phyloP scores from a whole-genome alignment of 2,329 filamentous ascomycete genomes.

The Tolypocladium sp. region DNA sequence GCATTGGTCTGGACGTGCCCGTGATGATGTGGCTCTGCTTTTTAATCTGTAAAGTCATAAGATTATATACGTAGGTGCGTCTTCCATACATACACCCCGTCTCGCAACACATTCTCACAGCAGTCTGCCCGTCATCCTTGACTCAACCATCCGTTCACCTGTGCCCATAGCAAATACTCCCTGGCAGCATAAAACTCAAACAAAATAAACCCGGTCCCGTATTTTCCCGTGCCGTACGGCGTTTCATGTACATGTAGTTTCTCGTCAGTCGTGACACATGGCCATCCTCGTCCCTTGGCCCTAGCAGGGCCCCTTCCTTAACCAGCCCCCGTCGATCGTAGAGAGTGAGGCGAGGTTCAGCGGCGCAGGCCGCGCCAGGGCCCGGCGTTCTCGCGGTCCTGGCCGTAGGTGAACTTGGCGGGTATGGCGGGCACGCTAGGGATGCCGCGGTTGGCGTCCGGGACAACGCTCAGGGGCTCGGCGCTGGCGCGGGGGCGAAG shows the following conservation, averaged over 20 bases:
- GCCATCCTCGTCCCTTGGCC: background rate
- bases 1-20: background rate
- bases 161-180: background rate
- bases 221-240: background rate
- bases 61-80: background rate
- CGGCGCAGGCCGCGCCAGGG: conserved; percentile 20
- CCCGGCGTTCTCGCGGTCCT: conserved; percentile 23
- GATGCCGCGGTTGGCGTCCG: conserved; percentile 37
- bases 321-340: background rate
- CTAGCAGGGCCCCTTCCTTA: too few species aligned
- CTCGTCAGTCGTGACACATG: background rate
- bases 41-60: background rate
- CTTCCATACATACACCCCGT: background rate
- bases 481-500: background rate
- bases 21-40: background rate
- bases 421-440: conserved; percentile 35
- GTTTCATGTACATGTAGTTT: background rate
- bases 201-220: background rate
- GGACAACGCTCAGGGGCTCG: conserved; percentile 28
- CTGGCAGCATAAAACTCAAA: background rate
- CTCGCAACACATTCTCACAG: background rate
- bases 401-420: conserved; percentile 26
- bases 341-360: background rate
- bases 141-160: background rate
- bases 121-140: background rate